These are phyloP conservation scores for Diaporthe caulivora DNA, from an alignment of 2,329 filamentous ascomycete genomes.

Conservation along the genomic window DNA sequence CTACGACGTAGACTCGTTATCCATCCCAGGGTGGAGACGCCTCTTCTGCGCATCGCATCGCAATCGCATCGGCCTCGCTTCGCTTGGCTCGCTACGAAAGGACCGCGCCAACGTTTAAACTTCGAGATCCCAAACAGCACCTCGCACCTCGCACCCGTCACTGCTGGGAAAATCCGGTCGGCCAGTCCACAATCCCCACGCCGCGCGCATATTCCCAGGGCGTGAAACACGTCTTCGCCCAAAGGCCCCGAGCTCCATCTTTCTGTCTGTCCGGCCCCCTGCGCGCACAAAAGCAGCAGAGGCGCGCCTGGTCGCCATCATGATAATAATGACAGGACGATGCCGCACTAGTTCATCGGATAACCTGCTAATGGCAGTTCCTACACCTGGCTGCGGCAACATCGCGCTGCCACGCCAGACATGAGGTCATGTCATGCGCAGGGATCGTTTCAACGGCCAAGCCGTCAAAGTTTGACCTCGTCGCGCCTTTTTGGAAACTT, in stretches of 20 bases:
- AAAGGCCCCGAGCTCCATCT: background rate
- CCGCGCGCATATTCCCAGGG: constrained; percentile 20
- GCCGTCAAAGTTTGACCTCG: constrained; percentile 17
- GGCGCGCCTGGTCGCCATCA: background rate
- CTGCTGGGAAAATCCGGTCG: background rate
- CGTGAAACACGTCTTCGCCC: constrained; percentile 10
- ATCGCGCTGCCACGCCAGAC: constrained; percentile 22
- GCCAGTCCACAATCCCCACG: constrained; percentile 4
- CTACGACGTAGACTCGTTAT: too few species aligned
- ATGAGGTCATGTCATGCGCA: constrained; percentile 26
- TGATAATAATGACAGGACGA: background rate
- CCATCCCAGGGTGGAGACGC: background rate
- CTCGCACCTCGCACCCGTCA: background rate
- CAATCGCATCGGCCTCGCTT: constrained; percentile 8
- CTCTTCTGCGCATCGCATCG: background rate
- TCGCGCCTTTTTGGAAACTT: constrained; percentile 23
- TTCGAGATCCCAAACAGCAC: constrained; percentile 9
- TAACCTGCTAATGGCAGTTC: background rate
- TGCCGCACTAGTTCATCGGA: constrained; percentile 9
- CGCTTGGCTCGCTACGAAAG: constrained; percentile 11
- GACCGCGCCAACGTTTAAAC: constrained; percentile 10
- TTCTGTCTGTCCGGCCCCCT: too few species aligned
- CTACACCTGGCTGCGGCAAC: constrained; percentile 15
- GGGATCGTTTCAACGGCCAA: constrained; percentile 19
- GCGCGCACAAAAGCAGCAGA: background rate